Evolutionary conservation across 1,284 basidiomycete genomes (phyloP).

Genomic region (Mycosarcoma mackinlayi): DNA sequence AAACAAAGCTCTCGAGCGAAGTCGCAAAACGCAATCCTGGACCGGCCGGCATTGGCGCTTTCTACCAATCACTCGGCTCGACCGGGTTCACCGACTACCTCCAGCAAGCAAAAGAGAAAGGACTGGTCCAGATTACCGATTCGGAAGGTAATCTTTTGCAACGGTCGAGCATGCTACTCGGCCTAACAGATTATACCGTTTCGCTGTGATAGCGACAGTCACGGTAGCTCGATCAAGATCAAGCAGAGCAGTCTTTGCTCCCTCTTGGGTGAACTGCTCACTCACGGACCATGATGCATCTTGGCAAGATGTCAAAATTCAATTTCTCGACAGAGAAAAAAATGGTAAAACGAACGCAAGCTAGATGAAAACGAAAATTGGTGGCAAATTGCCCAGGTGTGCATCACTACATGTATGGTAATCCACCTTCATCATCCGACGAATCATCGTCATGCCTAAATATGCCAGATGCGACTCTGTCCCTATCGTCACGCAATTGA

Average conservation of each 20-base stretch:
- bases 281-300: no score
- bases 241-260: no score
- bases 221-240: neutral
- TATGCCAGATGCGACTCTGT: slow-evolving; percentile 21
- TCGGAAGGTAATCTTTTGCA: slow-evolving; percentile 6
- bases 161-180: slow-evolving; percentile 9
- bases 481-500: slow-evolving; percentile 32
- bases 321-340: slow-evolving; percentile 3
- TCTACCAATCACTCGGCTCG: slow-evolving; percentile 42
- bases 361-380: no score
- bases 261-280: no score
- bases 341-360: slow-evolving; percentile 5
- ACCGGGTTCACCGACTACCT: slow-evolving; percentile 47
- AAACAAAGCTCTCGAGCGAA: slow-evolving; percentile 34
- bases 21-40: slow-evolving; percentile 29
- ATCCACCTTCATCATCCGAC: slow-evolving; percentile 29
- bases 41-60: slow-evolving; percentile 31
- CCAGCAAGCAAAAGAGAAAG: slow-evolving; percentile 35
- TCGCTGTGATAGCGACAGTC: slow-evolving; percentile 5
- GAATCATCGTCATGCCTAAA: slow-evolving; percentile 12
- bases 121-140: slow-evolving; percentile 30
- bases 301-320: no score
- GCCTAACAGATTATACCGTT: slow-evolving; percentile 30
- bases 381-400: no score
- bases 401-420: slow-evolving; percentile 39